phyloP scores from a whole-genome alignment of 2,329 filamentous ascomycete genomes.

The Nigrospora osmanthi region DNA sequence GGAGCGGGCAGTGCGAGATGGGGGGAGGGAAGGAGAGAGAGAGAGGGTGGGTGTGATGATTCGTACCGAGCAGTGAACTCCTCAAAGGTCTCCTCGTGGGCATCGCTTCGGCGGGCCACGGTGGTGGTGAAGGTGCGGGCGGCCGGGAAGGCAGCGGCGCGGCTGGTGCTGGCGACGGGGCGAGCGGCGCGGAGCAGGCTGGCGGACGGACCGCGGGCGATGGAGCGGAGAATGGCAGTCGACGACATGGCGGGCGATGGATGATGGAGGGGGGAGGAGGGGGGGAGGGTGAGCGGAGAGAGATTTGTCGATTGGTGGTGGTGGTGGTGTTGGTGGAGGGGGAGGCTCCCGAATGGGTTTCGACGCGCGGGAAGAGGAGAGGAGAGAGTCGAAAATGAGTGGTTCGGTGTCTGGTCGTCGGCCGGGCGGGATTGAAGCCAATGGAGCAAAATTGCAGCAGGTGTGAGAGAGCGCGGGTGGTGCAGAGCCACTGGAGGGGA shows the following conservation, averaged over 20 bases:
- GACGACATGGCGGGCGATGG: constrained; percentile 49
- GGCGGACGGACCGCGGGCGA: constrained; percentile 57
- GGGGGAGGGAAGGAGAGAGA: neutral
- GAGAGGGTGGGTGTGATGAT: too few relatives aligned
- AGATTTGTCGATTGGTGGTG: constrained; percentile 3
- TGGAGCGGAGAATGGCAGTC: constrained; percentile 60
- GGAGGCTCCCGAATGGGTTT: too few relatives aligned
- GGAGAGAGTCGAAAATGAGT: too few relatives aligned
- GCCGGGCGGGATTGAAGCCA: too few relatives aligned
- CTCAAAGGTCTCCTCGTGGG: constrained; percentile 95
- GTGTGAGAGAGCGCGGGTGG: too few relatives aligned
- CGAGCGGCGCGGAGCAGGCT: constrained; percentile 58
- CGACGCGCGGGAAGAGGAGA: too few relatives aligned
- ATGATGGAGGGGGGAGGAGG: constrained; percentile 2
- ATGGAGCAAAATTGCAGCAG: too few relatives aligned
- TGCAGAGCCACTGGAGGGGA: too few relatives aligned
- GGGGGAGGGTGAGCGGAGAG: constrained; percentile 4
- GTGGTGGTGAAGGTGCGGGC: constrained; percentile 56
- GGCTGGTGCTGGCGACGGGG: constrained; percentile 43
- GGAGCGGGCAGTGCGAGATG: neutral
- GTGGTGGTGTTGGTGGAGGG: neutral
- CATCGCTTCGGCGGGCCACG: constrained; percentile 41
- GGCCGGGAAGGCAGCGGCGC: constrained; percentile 42
- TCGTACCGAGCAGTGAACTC: constrained; percentile 95
- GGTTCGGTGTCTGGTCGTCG: too few relatives aligned